Evolutionary conservation across 2,329 filamentous ascomycete species (phyloP).

Genomic region (Fonsecaea pedrosoi): DNA sequence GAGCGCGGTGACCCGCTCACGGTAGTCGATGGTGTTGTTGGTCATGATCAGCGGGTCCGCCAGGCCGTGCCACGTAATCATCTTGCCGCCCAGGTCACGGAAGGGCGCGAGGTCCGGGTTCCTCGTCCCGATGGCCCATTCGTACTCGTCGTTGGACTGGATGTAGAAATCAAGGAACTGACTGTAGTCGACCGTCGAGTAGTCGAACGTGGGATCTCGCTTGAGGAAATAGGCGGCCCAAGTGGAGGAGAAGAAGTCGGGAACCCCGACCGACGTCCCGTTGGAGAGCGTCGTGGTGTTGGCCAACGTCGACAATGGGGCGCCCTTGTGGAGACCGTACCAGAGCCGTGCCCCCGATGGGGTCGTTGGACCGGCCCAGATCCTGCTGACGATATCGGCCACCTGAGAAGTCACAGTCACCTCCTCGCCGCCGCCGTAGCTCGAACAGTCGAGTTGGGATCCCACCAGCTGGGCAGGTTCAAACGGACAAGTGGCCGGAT

Average conservation of each 20-base stretch:
- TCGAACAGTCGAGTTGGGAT: constrained; percentile 11
- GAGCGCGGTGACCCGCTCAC: constrained; percentile 32
- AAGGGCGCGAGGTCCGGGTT: constrained; percentile 50
- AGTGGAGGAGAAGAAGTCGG: constrained; percentile 29
- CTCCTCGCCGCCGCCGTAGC: constrained; percentile 9
- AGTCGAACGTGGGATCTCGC: too few relatives aligned
- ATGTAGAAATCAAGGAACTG: constrained; percentile 34
- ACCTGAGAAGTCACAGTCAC: too few relatives aligned
- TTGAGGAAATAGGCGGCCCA: too few relatives aligned
- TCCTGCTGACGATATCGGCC: constrained; percentile 39
- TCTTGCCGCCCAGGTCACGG: constrained; percentile 47
- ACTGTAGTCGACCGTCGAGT: too few relatives aligned
- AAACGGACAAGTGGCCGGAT: constrained; percentile 28
- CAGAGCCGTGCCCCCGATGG: too few relatives aligned
- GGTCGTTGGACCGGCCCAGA: constrained; percentile 33
- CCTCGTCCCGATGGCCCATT: constrained; percentile 44
- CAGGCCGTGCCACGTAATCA: constrained; percentile 55
- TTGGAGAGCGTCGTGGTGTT: too few relatives aligned
- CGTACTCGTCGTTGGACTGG: constrained; percentile 43
- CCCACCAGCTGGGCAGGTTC: constrained; percentile 25
- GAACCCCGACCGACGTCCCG: too few relatives aligned
- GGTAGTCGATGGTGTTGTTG: constrained; percentile 48
- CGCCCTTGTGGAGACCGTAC: too few relatives aligned
- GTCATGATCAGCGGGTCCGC: constrained; percentile 49
- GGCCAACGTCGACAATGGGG: too few relatives aligned